Evolutionary conservation across 2,329 filamentous ascomycete genomes (phyloP).

Genomic region (Zymoseptoria brevis): DNA sequence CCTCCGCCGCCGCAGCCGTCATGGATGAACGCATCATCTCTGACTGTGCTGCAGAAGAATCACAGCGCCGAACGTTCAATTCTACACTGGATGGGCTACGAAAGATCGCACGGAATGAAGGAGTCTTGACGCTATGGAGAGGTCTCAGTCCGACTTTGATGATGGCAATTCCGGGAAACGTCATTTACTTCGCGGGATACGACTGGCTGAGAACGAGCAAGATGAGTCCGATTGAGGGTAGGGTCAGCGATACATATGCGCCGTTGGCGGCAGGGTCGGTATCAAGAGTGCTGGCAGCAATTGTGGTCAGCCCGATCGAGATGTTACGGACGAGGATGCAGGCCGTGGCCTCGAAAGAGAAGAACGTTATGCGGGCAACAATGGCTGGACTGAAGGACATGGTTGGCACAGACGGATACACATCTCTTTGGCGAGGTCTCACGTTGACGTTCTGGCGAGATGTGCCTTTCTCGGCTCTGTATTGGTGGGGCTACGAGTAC

Average conservation of each 20-base stretch:
- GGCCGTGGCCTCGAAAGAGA: slow-evolving; percentile 39
- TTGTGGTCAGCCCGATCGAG: slow-evolving; percentile 81
- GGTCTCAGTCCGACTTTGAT: slow-evolving; percentile 87
- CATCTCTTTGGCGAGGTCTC: slow-evolving; percentile 81
- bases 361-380: slow-evolving; percentile 70
- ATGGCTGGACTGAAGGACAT: slow-evolving; percentile 68
- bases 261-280: slow-evolving; percentile 72
- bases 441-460: slow-evolving; percentile 92
- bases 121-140: slow-evolving; percentile 77
- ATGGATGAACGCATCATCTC: slow-evolving; percentile 38
- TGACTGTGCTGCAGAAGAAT: slow-evolving; percentile 82
- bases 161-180: slow-evolving; percentile 91
- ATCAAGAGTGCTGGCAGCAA: slow-evolving; percentile 72
- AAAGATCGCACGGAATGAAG: slow-evolving; percentile 94
- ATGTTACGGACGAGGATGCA: slow-evolving; percentile 91
- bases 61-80: slow-evolving; percentile 72
- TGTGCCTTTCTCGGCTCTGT: slow-evolving; percentile 91
- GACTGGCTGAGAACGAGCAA: slow-evolving; percentile 79
- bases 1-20: slow-evolving; percentile 33
- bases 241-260: slow-evolving; percentile 61
- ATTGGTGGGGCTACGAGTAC: slow-evolving; percentile 96
- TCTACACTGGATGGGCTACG: slow-evolving; percentile 85
- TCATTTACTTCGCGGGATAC: slow-evolving; percentile 98
- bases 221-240: slow-evolving; percentile 58
- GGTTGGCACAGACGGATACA: slow-evolving; percentile 68